Conservation (phyloP, 2,329 filamentous ascomycete species). For the Ascochyta clinopodiicola region DNA sequence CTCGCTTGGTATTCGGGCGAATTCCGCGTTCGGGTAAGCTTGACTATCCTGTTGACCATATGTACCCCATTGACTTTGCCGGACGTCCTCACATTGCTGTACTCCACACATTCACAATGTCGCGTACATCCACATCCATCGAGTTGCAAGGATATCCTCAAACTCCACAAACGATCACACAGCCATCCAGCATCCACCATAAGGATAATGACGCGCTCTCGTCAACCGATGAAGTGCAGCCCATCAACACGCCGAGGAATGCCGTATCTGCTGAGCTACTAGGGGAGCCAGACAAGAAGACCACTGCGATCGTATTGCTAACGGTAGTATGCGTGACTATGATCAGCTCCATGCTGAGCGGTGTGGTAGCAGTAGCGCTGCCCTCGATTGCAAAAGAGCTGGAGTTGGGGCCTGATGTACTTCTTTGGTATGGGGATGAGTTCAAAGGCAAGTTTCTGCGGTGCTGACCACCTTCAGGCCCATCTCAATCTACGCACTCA, state of each 20-base stretch:
- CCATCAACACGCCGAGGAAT: conserved; percentile 20
- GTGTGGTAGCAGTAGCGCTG: conserved; percentile 51
- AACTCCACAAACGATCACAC: conserved; percentile 17
- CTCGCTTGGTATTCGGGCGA: not conserved
- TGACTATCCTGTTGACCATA: not conserved
- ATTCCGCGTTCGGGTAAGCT: not conserved
- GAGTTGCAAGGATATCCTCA: conserved; percentile 29
- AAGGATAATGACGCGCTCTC: conserved; percentile 20
- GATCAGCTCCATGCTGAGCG: conserved; percentile 40
- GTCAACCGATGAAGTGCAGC: conserved; percentile 18
- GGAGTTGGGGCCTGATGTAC: conserved; percentile 28
- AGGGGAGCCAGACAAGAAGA: conserved; percentile 28
- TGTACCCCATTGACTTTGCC: not conserved
- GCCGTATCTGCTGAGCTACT: conserved; percentile 22
- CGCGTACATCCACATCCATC: conserved; percentile 34
- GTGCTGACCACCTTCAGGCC: conserved; percentile 36
- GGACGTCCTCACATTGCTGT: not conserved
- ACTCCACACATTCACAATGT: conserved; percentile 24
- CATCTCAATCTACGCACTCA: conserved; percentile 50
- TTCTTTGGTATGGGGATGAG: conserved; percentile 33
- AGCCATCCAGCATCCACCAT: conserved; percentile 18
- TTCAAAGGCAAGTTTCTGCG: not conserved
- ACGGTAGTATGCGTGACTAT: conserved; percentile 37
- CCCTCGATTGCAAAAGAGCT: conserved; percentile 51
- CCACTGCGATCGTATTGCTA: conserved; percentile 36